These are phyloP conservation scores for Hsuehochloa calcarea DNA, from an alignment of 176 grass and related monocot genomes.

Conservation along the genomic window DNA sequence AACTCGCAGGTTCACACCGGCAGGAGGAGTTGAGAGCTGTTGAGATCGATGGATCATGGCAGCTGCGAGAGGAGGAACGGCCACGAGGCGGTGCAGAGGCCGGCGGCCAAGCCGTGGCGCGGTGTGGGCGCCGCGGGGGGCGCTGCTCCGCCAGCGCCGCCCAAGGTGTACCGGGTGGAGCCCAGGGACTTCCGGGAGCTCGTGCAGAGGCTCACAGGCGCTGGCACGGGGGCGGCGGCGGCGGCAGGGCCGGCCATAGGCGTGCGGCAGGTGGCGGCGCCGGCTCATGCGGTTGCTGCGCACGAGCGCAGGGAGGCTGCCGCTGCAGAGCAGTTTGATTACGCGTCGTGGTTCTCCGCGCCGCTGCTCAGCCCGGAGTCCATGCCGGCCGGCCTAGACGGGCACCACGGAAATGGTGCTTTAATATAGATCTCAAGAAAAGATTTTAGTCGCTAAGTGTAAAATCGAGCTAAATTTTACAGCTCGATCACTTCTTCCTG, in stretches of 20 bases:
- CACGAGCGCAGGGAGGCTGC: background rate
- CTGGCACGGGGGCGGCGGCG: background rate
- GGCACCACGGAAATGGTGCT: background rate
- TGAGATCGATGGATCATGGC: conserved; percentile 30
- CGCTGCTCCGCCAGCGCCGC: background rate
- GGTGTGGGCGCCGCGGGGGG: background rate
- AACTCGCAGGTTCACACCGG: background rate
- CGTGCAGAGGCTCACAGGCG: conserved; percentile 65
- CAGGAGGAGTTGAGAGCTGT: background rate
- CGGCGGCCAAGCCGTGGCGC: conserved; percentile 27
- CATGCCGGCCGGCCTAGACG: conserved; percentile 31
- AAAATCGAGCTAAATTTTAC: background rate
- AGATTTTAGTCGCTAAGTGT: background rate
- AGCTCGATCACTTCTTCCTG: background rate
- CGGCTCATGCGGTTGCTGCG: background rate
- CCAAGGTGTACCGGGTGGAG: conserved; percentile 59
- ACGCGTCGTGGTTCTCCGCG: conserved; percentile 48
- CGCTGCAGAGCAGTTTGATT: conserved; percentile 25
- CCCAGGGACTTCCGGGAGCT: conserved; percentile 56
- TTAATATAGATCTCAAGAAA: background rate
- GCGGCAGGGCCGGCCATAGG: background rate
- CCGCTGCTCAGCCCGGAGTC: conserved; percentile 56
- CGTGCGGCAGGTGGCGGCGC: background rate
- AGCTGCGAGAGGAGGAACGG: background rate
- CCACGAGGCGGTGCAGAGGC: conserved; percentile 27